These are phyloP conservation scores for Plasmodium reichenowi DNA, from an alignment of 169 alveolate species.

Conservation along the genomic window DNA sequence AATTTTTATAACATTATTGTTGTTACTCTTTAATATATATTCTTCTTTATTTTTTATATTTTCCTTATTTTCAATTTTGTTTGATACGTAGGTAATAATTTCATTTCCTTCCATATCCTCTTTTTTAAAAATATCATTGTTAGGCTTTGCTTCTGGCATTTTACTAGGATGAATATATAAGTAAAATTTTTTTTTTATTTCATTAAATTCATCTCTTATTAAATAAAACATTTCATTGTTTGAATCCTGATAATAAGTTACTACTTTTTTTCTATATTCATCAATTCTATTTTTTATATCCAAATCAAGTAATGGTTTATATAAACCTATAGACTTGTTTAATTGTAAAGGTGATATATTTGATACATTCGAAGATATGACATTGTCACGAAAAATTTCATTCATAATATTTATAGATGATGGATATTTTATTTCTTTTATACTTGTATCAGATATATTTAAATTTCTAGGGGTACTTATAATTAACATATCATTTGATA, in stretches of 20 bases:
- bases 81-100: conserved; percentile 25
- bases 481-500: conserved; percentile 41
- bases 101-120: neutral
- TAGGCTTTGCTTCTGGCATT: conserved; percentile 55
- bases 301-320: conserved; percentile 66
- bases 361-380: neutral
- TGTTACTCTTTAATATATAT: conserved; percentile 5
- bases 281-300: conserved; percentile 24
- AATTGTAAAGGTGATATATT: neutral
- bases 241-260: conserved; percentile 14
- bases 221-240: conserved; percentile 21
- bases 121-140: conserved; percentile 41
- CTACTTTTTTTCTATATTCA: conserved; percentile 12
- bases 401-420: conserved; percentile 19
- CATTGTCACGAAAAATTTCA: conserved; percentile 1
- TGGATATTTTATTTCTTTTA: conserved; percentile 31
- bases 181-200: neutral
- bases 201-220: conserved; percentile 26
- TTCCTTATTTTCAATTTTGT: neutral
- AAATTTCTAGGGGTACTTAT: conserved; percentile 47
- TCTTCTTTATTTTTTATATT: neutral
- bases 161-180: conserved; percentile 34
- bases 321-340: conserved; percentile 25
- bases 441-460: conserved; percentile 41
- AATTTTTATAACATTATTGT: conserved; percentile 5